Conservation (phyloP, 345 rosid genomes). For the Euphorbia pulcherrima region DNA sequence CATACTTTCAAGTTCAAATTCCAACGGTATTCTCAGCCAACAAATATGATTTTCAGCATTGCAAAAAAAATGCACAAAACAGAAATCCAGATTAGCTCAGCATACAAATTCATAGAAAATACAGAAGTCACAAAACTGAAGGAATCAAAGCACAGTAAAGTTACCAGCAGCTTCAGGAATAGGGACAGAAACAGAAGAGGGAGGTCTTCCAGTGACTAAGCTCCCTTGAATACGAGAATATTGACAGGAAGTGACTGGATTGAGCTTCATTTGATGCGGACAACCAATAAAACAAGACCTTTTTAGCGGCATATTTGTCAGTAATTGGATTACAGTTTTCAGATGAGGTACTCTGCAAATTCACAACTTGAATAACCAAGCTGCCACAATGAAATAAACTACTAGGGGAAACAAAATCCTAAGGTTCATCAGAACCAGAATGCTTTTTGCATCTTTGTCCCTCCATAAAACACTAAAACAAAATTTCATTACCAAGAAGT, state of each 20-base stretch:
- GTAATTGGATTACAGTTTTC: slow-evolving; percentile 50
- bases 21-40: no score
- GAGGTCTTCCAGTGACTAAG: slow-evolving; percentile 46
- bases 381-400: background rate
- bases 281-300: slow-evolving; percentile 31
- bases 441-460: no score
- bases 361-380: slow-evolving; percentile 12
- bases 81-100: background rate
- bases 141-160: background rate
- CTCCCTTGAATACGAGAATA: slow-evolving; percentile 39
- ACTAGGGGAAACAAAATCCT: background rate
- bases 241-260: slow-evolving; percentile 34
- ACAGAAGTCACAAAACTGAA: background rate
- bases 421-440: no score
- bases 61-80: background rate
- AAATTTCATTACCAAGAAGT: background rate
- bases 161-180: slow-evolving; percentile 49
- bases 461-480: background rate
- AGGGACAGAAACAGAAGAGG: slow-evolving; percentile 52
- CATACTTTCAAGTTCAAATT: background rate
- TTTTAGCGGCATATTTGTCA: slow-evolving; percentile 44
- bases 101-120: background rate
- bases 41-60: background rate
- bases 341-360: slow-evolving; percentile 56
- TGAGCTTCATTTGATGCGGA: slow-evolving; percentile 41